A percentile compares a stretch with the other conserved stretches of the same genome.
Conservation (phyloP, 139 green algal genomes). For the Chlamydomonas sphaeroides region DNA sequence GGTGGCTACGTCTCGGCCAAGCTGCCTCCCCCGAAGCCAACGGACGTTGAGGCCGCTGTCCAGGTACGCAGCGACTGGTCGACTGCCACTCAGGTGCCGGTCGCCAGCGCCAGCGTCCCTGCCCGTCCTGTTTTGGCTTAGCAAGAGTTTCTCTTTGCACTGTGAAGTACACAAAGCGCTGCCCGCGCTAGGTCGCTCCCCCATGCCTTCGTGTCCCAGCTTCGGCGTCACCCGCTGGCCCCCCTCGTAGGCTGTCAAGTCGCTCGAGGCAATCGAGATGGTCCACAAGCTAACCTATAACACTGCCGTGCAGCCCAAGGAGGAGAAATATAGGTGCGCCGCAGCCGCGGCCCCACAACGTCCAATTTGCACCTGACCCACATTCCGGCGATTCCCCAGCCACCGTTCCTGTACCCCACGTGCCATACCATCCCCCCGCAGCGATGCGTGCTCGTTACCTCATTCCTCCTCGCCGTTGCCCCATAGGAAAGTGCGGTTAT, state of each 20-base stretch:
- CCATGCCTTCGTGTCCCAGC: neutral
- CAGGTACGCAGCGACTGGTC: conserved; percentile 17
- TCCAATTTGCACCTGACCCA: too few relatives aligned
- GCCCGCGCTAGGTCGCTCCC: neutral
- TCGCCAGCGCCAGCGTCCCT: too few relatives aligned
- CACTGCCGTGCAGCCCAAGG: conserved; percentile 31
- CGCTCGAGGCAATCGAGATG: conserved; percentile 30
- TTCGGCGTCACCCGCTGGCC: neutral
- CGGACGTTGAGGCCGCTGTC: conserved; percentile 15
- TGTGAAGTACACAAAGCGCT: too few relatives aligned
- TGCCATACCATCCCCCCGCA: too few relatives aligned
- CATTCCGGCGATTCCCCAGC: too few relatives aligned
- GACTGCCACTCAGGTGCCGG: too few relatives aligned
- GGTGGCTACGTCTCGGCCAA: conserved; percentile 34
- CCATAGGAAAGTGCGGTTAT: neutral
- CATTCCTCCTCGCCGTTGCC: too few relatives aligned
- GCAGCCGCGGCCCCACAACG: neutral
- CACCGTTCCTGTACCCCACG: too few relatives aligned
- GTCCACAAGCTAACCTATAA: conserved; percentile 38
- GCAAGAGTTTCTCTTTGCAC: too few relatives aligned
- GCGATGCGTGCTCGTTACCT: too few relatives aligned
- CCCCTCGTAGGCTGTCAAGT: conserved; percentile 7
- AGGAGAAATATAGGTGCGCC: conserved; percentile 30
- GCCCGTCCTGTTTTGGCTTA: too few relatives aligned
- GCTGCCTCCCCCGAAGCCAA: conserved; percentile 26